A percentile compares a stretch with the other conserved stretches of the same genome.
phyloP scores from a whole-genome alignment of 2,329 filamentous ascomycete species.

The Chlorencoelia australis region DNA sequence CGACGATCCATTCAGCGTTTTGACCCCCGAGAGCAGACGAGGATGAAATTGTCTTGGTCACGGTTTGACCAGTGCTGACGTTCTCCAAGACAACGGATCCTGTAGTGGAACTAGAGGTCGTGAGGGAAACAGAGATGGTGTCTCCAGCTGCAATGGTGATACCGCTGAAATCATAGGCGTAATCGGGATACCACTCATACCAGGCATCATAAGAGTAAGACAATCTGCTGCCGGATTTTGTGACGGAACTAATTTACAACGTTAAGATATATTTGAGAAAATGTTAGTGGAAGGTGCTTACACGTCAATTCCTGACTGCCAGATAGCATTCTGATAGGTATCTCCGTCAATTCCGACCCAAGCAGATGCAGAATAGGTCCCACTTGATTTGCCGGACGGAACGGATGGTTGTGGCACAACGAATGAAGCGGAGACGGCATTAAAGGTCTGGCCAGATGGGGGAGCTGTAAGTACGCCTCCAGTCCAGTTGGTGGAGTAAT shows the following conservation, averaged over 20 bases:
- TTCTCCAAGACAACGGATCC: conserved; percentile 38
- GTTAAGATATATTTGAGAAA: too few species aligned
- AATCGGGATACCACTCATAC: conserved; percentile 51
- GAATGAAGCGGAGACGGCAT: conserved; percentile 28
- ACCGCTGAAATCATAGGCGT: conserved; percentile 37
- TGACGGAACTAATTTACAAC: too few species aligned
- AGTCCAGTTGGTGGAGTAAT: conserved; percentile 28
- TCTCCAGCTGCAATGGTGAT: conserved; percentile 37
- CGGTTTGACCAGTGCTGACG: conserved; percentile 32
- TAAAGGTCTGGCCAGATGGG: conserved; percentile 25
- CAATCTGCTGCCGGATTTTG: conserved; percentile 21
- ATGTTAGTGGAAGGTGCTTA: not conserved
- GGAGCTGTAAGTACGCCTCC: conserved; percentile 28
- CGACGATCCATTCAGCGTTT: conserved; percentile 42
- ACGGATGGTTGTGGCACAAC: conserved; percentile 26
- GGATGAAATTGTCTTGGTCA: conserved; percentile 32
- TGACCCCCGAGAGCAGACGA: conserved; percentile 28
- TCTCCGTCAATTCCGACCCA: conserved; percentile 5
- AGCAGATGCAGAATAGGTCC: not conserved
- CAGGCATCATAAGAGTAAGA: conserved; percentile 39
- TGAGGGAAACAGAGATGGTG: conserved; percentile 16
- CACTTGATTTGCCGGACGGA: not conserved
- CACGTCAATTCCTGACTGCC: conserved; percentile 3
- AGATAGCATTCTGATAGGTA: not conserved
- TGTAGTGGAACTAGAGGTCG: conserved; percentile 28